phyloP scores from a whole-genome alignment of 2,329 filamentous ascomycete species.

The Colletotrichum tropicale region DNA sequence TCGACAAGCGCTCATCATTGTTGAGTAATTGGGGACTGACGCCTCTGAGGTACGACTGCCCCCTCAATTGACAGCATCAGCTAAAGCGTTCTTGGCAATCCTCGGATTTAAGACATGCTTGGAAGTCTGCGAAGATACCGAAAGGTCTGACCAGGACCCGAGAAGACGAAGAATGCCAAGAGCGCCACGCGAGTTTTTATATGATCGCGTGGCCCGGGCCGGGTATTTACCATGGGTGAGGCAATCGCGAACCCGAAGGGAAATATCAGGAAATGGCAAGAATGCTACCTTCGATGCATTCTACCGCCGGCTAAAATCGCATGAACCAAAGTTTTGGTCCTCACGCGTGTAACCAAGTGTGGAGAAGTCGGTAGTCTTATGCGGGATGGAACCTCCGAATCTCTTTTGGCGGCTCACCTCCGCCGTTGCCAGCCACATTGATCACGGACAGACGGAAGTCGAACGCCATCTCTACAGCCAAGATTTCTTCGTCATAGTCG shows the following conservation, averaged over 20 bases:
- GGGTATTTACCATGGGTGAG: not conserved
- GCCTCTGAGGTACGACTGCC: not conserved
- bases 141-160: not conserved
- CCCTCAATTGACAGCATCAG: not conserved
- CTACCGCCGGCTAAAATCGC: not conserved
- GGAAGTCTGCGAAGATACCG: not conserved
- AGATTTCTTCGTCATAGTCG: not conserved
- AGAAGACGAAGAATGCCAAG: not conserved
- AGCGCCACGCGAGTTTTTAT: not conserved
- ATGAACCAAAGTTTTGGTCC: not conserved
- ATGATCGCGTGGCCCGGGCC: not conserved
- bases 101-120: not conserved
- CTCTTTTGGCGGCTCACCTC: not conserved
- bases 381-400: conserved; percentile 3
- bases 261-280: not conserved
- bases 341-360: not conserved
- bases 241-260: not conserved
- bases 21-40: not conserved
- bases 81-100: not conserved
- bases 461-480: not conserved
- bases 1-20: not conserved
- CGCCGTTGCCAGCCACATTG: not conserved
- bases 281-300: not conserved
- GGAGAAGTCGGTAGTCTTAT: not conserved
- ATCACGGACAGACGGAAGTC: not conserved